Conservation (phyloP, 2,329 filamentous ascomycete genomes). For the Alternaria sp. region DNA sequence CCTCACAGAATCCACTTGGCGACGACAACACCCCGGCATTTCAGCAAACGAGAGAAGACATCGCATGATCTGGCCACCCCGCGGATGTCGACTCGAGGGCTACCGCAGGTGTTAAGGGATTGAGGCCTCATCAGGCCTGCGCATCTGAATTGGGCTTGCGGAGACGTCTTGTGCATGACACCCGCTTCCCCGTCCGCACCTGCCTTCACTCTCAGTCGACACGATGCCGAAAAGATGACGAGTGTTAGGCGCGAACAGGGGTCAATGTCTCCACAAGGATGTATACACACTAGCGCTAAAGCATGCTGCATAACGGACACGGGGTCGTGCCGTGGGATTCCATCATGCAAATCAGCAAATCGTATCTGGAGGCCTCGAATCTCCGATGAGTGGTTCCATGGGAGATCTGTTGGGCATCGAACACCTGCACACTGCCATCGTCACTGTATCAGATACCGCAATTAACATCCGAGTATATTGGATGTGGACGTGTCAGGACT, state of each 20-base stretch:
- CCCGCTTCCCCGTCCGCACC: slow-evolving; percentile 14
- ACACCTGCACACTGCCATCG: background rate
- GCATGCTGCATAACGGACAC: background rate
- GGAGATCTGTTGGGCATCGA: background rate
- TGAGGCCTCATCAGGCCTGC: background rate
- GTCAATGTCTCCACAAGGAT: background rate
- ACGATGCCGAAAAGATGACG: slow-evolving; percentile 11
- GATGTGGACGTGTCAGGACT: background rate
- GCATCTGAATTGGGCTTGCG: slow-evolving; percentile 7
- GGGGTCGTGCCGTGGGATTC: background rate
- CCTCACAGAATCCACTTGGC: slow-evolving; percentile 1
- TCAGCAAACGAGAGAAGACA: slow-evolving; percentile 6
- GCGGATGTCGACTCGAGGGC: background rate
- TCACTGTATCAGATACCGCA: background rate
- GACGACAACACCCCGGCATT: slow-evolving; percentile 1
- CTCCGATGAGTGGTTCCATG: background rate
- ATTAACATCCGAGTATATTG: background rate
- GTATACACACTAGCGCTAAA: slow-evolving; percentile 7
- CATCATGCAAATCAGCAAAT: background rate
- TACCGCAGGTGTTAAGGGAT: slow-evolving; percentile 13
- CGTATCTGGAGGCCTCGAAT: background rate
- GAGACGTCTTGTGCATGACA: background rate
- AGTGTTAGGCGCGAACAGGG: background rate
- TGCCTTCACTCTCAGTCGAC: background rate
- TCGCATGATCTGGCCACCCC: slow-evolving; percentile 5